Conservation (phyloP, 2,329 filamentous ascomycete species). For the Zymoseptoria brevis region DNA sequence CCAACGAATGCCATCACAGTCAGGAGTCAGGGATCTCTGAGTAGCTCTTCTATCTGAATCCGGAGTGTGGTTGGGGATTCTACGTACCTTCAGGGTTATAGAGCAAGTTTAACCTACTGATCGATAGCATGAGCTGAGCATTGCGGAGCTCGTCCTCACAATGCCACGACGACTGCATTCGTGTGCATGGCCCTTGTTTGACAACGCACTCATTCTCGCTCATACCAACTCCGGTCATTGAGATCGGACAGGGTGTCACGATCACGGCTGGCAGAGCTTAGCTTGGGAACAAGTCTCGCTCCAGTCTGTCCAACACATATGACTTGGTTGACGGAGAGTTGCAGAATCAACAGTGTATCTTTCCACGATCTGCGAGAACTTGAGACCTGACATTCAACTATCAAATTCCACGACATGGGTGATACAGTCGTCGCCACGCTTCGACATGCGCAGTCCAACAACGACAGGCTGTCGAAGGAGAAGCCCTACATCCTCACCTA, state of each 20-base stretch:
- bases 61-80: neutral
- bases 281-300: neutral
- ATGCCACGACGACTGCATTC: neutral
- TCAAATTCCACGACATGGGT: neutral
- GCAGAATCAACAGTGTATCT: neutral
- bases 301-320: neutral
- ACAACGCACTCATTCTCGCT: neutral
- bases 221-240: neutral
- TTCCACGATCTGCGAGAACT: neutral
- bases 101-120: neutral
- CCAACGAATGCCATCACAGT: neutral
- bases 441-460: slow-evolving; percentile 4
- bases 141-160: neutral
- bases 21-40: neutral
- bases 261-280: neutral
- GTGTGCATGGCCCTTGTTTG: neutral
- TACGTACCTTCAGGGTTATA: neutral
- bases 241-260: neutral
- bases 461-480: slow-evolving; percentile 1
- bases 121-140: neutral
- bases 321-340: neutral
- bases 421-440: slow-evolving; percentile 1
- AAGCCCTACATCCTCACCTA: slow-evolving; percentile 7
- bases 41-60: neutral
- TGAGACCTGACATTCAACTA: neutral